Evolutionary conservation across 2,329 filamentous ascomycete species (phyloP), one percentile per base, ranked within the genome.

Genomic region (Aspergillus hortae): DNA sequence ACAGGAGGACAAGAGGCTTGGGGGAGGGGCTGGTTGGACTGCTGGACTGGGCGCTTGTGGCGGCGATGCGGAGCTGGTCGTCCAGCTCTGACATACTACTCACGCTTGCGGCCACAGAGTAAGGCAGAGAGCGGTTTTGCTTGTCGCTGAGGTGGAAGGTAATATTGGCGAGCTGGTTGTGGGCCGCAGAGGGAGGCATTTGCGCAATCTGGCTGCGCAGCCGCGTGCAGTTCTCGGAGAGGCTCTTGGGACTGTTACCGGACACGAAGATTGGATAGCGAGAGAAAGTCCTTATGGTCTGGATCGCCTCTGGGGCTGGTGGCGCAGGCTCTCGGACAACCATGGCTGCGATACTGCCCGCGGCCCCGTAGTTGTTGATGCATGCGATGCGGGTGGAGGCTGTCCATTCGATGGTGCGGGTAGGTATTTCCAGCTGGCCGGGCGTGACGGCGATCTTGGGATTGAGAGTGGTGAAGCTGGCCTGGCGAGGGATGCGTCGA

Each of bases 401-500:
- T 48, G 45, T 40, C 46, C 58, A 68, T 64, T 4, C 32, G 23
- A 33, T 45, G 41, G 44, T 48, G 46, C 30, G 36, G 2, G 44
- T 58, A 15, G 52, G 2, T 12, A 65, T 52, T 21, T 52, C 33
- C 38, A 63, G 36, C 15, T 52, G 51, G 23, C 57, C 49, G 1
- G 44, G 17, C 1, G 57, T 23, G 1, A 33, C 25, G 6, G 56
- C 54, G 17, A 67, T 64, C 4, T 41, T 12, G 10, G 58, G 52
- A 44, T 57, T 64, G 30, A 69, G 58, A 1, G 19, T 51, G 1
- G 51, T 27, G 49, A 67, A 66, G 38, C 56, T 67, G 7, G 67
- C 60, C 30, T 69, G 70, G 14, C 63, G 41, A 3, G 67, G 64
- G 41, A 65, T 70, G 49, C 57, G 56, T 35, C 64, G 66, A 42